Percentiles rank a stretch among this genome's conserved stretches.
Conservation (phyloP, 768 basidiomycete genomes). For the Trametes sanguinea region DNA sequence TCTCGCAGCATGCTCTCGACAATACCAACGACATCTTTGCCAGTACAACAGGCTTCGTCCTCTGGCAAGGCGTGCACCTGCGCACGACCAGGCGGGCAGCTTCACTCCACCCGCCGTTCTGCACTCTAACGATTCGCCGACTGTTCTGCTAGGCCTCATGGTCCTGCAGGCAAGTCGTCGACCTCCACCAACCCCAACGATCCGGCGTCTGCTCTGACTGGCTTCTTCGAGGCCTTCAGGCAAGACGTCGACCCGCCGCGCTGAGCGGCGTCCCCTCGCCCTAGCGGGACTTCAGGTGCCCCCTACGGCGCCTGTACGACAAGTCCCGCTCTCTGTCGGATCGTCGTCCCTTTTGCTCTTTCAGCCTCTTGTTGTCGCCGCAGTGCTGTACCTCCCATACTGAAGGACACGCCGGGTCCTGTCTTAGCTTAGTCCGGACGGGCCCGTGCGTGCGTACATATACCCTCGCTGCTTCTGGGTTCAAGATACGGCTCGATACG, state of each 20-base stretch:
- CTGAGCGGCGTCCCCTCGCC: too few relatives aligned
- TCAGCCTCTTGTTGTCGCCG: neutral
- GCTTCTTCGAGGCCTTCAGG: neutral
- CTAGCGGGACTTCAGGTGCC: neutral
- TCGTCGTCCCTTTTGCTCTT: too few relatives aligned
- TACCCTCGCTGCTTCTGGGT: too few relatives aligned
- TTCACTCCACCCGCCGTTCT: neutral
- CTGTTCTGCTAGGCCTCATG: neutral
- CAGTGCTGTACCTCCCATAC: too few relatives aligned
- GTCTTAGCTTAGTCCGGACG: too few relatives aligned
- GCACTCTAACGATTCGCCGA: slow-evolving; percentile 3
- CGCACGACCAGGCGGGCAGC: neutral
- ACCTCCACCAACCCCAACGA: neutral
- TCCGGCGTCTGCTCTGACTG: slow-evolving; percentile 7
- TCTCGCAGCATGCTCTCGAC: neutral
- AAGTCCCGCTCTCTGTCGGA: too few relatives aligned
- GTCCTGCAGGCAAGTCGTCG: slow-evolving; percentile 5
- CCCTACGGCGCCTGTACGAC: neutral
- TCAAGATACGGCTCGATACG: too few relatives aligned
- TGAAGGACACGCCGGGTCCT: too few relatives aligned
- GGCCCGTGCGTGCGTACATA: too few relatives aligned
- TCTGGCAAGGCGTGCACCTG: neutral
- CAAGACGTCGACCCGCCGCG: slow-evolving; percentile 1
- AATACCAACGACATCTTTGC: neutral
- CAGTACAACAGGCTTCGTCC: neutral